Conservation (phyloP, 78 protist genomes). For the Capsaspora owczarzaki region DNA sequence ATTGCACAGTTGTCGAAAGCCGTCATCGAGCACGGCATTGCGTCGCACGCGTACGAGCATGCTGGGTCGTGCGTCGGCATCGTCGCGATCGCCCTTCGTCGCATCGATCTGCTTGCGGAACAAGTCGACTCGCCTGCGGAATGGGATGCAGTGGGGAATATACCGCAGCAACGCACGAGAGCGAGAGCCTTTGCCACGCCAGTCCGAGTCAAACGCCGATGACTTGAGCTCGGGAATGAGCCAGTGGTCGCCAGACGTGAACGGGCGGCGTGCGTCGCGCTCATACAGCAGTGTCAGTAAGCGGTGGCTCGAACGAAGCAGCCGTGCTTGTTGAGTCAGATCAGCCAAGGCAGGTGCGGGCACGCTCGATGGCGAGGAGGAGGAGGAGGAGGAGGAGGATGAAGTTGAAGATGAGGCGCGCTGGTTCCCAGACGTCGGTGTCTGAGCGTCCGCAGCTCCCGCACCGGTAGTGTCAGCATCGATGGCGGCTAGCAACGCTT, state of each 20-base stretch:
- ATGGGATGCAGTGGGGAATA: not conserved
- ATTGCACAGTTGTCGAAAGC: not conserved
- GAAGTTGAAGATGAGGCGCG: too few relatives aligned
- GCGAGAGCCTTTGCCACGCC: not conserved
- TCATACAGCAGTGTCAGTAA: not conserved
- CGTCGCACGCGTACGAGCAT: not conserved
- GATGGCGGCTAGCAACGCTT: not conserved
- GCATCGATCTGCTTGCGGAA: not conserved
- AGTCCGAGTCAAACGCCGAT: not conserved
- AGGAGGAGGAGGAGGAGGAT: too few relatives aligned
- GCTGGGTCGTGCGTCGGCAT: not conserved
- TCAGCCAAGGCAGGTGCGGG: not conserved
- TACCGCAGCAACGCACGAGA: not conserved
- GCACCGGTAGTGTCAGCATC: not conserved
- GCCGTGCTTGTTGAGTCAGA: not conserved
- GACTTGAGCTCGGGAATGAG: not conserved
- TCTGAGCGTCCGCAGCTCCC: not conserved
- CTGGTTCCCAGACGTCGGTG: too few relatives aligned
- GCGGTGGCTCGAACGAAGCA: not conserved
- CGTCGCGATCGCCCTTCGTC: not conserved
- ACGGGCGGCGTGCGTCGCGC: not conserved
- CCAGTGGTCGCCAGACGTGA: not conserved
- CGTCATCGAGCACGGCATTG: conserved; percentile 16
- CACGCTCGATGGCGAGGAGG: too few relatives aligned
- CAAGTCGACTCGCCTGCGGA: not conserved